These are phyloP conservation scores for Chamaecrista fasciculata DNA, from an alignment of 306 rosid species.

Conservation along the genomic window DNA sequence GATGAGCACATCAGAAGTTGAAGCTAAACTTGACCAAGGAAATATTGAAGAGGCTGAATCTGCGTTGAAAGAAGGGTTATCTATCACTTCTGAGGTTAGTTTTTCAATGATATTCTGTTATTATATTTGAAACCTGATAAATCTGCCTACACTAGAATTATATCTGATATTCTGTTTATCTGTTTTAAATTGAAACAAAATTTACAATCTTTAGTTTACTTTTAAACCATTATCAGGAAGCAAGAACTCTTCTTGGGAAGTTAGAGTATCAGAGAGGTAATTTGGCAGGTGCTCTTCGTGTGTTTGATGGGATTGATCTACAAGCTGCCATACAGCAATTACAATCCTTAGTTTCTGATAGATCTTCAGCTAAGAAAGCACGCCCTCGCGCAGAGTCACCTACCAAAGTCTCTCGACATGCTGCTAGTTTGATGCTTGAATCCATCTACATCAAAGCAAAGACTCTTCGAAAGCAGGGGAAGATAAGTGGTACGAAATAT, in stretches of 20 bases:
- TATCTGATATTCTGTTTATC: not conserved
- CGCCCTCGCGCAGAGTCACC: slow-evolving; percentile 59
- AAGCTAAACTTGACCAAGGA: slow-evolving; percentile 87
- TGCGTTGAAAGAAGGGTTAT: slow-evolving; percentile 78
- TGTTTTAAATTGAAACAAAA: slow-evolving; percentile 1
- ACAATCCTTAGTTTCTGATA: slow-evolving; percentile 72
- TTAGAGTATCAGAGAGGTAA: slow-evolving; percentile 98
- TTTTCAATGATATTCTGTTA: not conserved
- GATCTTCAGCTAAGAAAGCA: slow-evolving; percentile 57
- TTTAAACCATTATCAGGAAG: slow-evolving; percentile 63
- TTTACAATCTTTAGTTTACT: slow-evolving; percentile 17
- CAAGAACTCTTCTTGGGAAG: slow-evolving; percentile 97
- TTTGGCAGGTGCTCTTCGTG: slow-evolving; percentile 88
- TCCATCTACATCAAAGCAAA: slow-evolving; percentile 93
- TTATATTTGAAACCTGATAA: not conserved
- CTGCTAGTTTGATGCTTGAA: slow-evolving; percentile 91
- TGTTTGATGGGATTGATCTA: slow-evolving; percentile 92
- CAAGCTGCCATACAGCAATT: slow-evolving; percentile 87
- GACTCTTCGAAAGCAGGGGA: slow-evolving; percentile 85
- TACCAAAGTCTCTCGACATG: slow-evolving; percentile 73
- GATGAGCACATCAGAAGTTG: slow-evolving; percentile 59
- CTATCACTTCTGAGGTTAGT: slow-evolving; percentile 79
- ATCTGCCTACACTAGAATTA: not conserved
- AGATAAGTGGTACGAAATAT: slow-evolving; percentile 53
- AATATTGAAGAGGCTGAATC: slow-evolving; percentile 88